Evolutionary conservation across 2,329 filamentous ascomycete genomes (phyloP).

Genomic region (Cordyceps pruinosa): DNA sequence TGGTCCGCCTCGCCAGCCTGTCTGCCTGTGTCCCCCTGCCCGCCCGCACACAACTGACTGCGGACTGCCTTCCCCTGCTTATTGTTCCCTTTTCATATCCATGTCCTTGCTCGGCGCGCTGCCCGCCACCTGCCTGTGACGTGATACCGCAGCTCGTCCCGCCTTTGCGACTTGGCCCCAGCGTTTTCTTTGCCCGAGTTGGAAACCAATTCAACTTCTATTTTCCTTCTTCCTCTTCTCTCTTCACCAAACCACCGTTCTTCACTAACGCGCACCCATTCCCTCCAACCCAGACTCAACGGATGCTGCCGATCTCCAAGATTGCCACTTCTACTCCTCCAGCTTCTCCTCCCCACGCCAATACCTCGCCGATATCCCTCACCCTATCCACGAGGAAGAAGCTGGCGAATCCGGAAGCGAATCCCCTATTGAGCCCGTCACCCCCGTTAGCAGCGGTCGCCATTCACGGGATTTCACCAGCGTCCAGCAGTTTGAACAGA

Average conservation of each 20-base stretch:
- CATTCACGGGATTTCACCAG: constrained; percentile 48
- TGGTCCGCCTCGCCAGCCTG: neutral
- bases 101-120: neutral
- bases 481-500: constrained; percentile 33
- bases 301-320: neutral
- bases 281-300: constrained; percentile 12
- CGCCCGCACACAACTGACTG: neutral
- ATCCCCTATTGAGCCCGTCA: constrained; percentile 52
- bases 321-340: constrained; percentile 7
- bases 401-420: constrained; percentile 56
- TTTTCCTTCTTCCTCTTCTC: neutral
- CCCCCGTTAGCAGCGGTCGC: constrained; percentile 50
- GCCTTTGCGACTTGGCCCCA: constrained; percentile 11
- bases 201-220: neutral
- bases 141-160: constrained; percentile 7
- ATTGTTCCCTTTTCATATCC: constrained; percentile 7
- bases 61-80: constrained; percentile 8
- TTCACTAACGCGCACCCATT: constrained; percentile 15
- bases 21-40: neutral
- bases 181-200: neutral
- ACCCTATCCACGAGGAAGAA: constrained; percentile 45
- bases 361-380: constrained; percentile 42
- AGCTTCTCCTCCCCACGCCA: constrained; percentile 38
- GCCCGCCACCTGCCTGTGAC: constrained; percentile 15
- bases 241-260: neutral